These are phyloP conservation scores for Fusarium euwallaceae DNA, from an alignment of 2,329 filamentous ascomycete genomes.

Conservation along the genomic window DNA sequence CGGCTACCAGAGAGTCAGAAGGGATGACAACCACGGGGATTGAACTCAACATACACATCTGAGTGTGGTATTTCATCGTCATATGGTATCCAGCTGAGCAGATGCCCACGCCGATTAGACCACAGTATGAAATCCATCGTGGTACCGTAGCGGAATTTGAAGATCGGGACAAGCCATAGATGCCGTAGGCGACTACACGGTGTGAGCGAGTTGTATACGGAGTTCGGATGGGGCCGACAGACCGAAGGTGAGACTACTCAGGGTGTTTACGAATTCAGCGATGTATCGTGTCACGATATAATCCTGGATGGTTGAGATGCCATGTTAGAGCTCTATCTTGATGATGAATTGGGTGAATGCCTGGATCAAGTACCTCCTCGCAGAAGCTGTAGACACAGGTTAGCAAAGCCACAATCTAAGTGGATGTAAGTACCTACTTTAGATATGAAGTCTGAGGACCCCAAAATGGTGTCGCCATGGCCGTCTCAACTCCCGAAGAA, in stretches of 20 bases:
- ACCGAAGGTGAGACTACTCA: constrained; percentile 57
- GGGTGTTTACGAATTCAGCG: constrained; percentile 60
- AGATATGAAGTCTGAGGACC: constrained; percentile 50
- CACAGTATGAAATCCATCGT: constrained; percentile 53
- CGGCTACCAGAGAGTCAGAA: constrained; percentile 45
- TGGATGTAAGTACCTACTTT: constrained; percentile 39
- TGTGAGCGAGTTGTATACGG: constrained; percentile 10
- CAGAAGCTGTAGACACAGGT: constrained; percentile 41
- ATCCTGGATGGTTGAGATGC: constrained; percentile 37
- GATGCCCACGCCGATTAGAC: constrained; percentile 53
- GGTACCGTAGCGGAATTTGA: constrained; percentile 34
- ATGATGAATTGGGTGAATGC: neutral
- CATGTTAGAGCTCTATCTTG: constrained; percentile 5
- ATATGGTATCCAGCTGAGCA: constrained; percentile 52
- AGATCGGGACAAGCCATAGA: constrained; percentile 52
- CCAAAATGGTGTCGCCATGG: constrained; percentile 46
- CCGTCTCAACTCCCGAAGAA: neutral
- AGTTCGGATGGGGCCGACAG: neutral
- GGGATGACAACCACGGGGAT: fast-evolving
- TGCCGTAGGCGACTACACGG: constrained; percentile 53
- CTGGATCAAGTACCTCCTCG: constrained; percentile 44
- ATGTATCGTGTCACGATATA: constrained; percentile 59
- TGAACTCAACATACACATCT: constrained; percentile 46
- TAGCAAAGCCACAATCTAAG: neutral
- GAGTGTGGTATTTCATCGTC: constrained; percentile 53